A percentile compares a stretch with the other conserved stretches of the same genome.
Evolutionary conservation across 192 early-diverging fungal species (phyloP).

Genomic region (Neocallimastix lanati): DNA sequence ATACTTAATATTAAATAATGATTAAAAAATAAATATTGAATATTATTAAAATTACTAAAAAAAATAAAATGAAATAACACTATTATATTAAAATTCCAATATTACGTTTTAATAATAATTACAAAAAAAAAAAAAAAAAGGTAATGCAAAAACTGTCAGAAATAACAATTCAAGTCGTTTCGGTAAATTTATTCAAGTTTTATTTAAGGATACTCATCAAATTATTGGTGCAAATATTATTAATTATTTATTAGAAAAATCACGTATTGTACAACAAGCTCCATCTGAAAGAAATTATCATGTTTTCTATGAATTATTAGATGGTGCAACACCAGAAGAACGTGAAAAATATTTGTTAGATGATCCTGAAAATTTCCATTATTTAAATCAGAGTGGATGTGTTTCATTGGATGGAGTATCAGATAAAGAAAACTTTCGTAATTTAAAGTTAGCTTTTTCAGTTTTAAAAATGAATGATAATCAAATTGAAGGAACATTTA

Average conservation of each 20-base stretch:
- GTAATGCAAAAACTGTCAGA: constrained; percentile 33
- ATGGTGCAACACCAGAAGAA: constrained; percentile 22
- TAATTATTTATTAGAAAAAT: constrained; percentile 37
- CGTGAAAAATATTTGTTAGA: constrained; percentile 14
- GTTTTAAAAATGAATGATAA: not conserved
- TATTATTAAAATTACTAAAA: too few species aligned
- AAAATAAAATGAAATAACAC: too few species aligned
- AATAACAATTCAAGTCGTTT: constrained; percentile 41
- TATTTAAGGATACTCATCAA: constrained; percentile 13
- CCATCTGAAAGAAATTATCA: constrained; percentile 33
- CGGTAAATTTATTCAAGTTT: constrained; percentile 38
- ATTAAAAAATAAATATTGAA: too few species aligned
- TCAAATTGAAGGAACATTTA: not conserved
- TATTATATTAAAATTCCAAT: too few species aligned
- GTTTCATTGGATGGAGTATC: constrained; percentile 19
- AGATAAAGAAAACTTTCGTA: constrained; percentile 7
- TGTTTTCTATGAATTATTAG: constrained; percentile 28
- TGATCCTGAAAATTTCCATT: constrained; percentile 9
- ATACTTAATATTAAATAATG: too few species aligned
- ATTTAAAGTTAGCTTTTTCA: not conserved
- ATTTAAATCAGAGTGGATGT: constrained; percentile 29
- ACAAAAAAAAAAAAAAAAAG: too few species aligned
- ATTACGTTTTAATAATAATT: too few species aligned
- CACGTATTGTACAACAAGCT: constrained; percentile 25
- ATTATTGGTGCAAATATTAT: constrained; percentile 33